Evolutionary conservation across 2,329 filamentous ascomycete genomes (phyloP).

Genomic region (Neopestalotiopsis sp.): DNA sequence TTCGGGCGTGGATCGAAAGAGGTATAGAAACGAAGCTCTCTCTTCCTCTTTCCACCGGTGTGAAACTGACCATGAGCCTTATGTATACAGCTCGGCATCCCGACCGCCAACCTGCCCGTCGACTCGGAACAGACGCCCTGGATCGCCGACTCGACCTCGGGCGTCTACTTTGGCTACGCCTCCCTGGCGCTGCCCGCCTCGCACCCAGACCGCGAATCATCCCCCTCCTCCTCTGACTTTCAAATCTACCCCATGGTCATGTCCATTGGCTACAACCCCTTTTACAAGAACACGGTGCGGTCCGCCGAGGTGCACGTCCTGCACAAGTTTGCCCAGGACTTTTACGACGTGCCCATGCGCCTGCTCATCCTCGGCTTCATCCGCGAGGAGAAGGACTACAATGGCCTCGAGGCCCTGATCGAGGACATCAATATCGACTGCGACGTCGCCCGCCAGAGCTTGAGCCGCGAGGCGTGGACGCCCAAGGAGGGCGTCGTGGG

Average conservation of each 20-base stretch:
- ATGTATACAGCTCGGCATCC: conserved; percentile 78
- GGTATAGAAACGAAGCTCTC: conserved; percentile 47
- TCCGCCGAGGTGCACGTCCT: conserved; percentile 92
- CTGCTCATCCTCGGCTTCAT: conserved; percentile 87
- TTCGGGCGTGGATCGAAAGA: conserved; percentile 95
- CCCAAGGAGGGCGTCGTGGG: conserved; percentile 42
- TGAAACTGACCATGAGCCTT: too few relatives aligned
- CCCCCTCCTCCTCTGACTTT: conserved; percentile 18
- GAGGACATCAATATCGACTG: conserved; percentile 91
- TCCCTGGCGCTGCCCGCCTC: conserved; percentile 65
- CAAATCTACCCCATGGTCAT: conserved; percentile 84
- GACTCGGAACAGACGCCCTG: conserved; percentile 65
- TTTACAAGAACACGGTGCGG: conserved; percentile 89
- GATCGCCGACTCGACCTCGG: conserved; percentile 70
- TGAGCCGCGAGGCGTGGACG: conserved; percentile 69
- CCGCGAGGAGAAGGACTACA: conserved; percentile 87
- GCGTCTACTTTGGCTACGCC: conserved; percentile 95
- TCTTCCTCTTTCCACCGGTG: too few relatives aligned
- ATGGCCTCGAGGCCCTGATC: conserved; percentile 80
- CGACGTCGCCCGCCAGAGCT: conserved; percentile 76
- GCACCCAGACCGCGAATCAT: conserved; percentile 48
- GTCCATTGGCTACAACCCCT: conserved; percentile 96
- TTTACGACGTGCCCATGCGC: conserved; percentile 83
- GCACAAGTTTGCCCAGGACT: conserved; percentile 77
- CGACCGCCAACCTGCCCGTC: conserved; percentile 90